phyloP scores from a whole-genome alignment of 108 stramenopile species.

The Fragilariopsis cylindrus region DNA sequence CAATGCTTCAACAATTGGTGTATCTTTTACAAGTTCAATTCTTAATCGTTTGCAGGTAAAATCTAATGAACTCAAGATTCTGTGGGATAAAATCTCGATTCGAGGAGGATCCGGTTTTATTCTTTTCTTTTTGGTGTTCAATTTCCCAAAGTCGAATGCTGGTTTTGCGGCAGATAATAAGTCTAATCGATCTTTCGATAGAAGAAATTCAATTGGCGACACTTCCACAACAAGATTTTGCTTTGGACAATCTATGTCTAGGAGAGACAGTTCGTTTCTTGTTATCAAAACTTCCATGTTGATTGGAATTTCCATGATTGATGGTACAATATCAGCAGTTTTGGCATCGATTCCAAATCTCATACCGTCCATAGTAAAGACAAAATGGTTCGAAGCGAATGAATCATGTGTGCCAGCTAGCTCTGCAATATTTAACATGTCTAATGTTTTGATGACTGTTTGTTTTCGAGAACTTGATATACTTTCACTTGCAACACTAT shows the following conservation, averaged over 20 bases:
- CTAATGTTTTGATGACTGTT: slow-evolving; percentile 16
- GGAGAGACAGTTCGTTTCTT: slow-evolving; percentile 18
- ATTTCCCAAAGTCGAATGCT: slow-evolving; percentile 9
- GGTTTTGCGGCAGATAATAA: slow-evolving; percentile 14
- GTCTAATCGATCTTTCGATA: slow-evolving; percentile 39
- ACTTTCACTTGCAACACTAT: slow-evolving; percentile 29
- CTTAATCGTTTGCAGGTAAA: slow-evolving; percentile 26
- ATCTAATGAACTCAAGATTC: slow-evolving; percentile 37
- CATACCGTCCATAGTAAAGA: slow-evolving; percentile 20
- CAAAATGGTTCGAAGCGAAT: slow-evolving; percentile 36
- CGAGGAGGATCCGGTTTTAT: slow-evolving; percentile 40
- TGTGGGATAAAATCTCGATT: slow-evolving; percentile 40
- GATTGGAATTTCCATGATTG: slow-evolving; percentile 34
- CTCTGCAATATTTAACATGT: slow-evolving; percentile 36
- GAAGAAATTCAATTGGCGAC: slow-evolving; percentile 39
- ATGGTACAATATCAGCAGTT: background rate
- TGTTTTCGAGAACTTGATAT: slow-evolving; percentile 13
- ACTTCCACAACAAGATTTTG: slow-evolving; percentile 38
- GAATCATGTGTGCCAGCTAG: slow-evolving; percentile 27
- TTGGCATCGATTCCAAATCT: slow-evolving; percentile 9
- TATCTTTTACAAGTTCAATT: slow-evolving; percentile 36
- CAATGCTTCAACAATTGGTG: background rate
- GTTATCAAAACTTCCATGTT: slow-evolving; percentile 41
- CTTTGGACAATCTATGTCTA: slow-evolving; percentile 42
- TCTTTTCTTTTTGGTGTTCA: background rate